These are phyloP conservation scores for Giardia muris DNA, from an alignment of 208 protist species.

Conservation along the genomic window DNA sequence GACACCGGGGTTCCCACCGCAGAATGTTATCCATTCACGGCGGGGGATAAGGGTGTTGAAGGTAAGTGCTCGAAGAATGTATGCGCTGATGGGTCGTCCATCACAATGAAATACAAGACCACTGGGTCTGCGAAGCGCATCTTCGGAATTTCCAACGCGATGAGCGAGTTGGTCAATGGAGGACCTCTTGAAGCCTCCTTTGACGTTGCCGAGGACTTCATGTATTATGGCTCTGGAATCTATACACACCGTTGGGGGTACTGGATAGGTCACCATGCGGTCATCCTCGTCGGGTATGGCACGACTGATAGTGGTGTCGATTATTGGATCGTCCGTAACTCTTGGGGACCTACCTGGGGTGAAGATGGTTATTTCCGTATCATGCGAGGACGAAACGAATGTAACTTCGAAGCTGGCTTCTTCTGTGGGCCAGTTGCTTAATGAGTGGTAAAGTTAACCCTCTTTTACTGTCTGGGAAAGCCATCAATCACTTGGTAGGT, in stretches of 20 bases:
- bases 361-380: conserved; percentile 39
- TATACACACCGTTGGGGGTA: not conserved
- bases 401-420: conserved; percentile 36
- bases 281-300: not conserved
- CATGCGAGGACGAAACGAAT: conserved; percentile 33
- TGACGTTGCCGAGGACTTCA: not conserved
- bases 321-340: conserved; percentile 41
- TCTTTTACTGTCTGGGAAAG: too few relatives aligned
- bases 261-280: not conserved
- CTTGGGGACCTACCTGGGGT: conserved; percentile 42
- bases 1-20: not conserved
- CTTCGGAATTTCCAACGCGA: not conserved
- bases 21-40: not conserved
- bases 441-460: not conserved
- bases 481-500: not conserved
- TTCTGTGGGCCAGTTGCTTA: too few relatives aligned
- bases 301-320: not conserved
- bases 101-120: not conserved
- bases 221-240: not conserved
- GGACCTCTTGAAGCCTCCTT: not conserved
- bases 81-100: not conserved
- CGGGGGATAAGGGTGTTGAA: not conserved
- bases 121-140: not conserved
- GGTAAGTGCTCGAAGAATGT: not conserved
- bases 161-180: not conserved